Evolutionary conservation across 164 flowering plant species (phyloP).

Genomic region (Warburgia ugandensis): DNA sequence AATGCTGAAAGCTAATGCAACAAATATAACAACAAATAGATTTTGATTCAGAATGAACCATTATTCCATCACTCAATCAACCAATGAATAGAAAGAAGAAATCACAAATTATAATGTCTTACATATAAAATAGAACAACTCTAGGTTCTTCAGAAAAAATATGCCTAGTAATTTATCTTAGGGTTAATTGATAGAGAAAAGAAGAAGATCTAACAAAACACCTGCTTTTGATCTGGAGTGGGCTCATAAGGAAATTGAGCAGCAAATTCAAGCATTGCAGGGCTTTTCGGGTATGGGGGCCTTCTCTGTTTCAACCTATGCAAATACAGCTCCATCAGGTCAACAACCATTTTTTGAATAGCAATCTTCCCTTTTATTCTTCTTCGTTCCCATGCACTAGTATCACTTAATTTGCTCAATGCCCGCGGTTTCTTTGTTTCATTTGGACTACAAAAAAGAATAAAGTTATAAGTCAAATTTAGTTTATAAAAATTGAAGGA

Average conservation of each 20-base stretch:
- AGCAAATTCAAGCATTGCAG: conserved; percentile 50
- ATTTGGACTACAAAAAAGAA: conserved; percentile 59
- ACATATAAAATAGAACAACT: too few relatives aligned
- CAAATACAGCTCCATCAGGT: conserved; percentile 89
- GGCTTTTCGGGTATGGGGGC: conserved; percentile 67
- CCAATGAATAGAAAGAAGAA: too few relatives aligned
- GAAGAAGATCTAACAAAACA: conserved; percentile 7
- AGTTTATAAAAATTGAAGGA: too few relatives aligned
- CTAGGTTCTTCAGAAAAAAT: too few relatives aligned
- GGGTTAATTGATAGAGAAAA: background rate
- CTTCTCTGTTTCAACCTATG: conserved; percentile 83
- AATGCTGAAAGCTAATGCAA: too few relatives aligned
- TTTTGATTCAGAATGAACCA: too few relatives aligned
- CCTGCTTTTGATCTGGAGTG: conserved; percentile 93
- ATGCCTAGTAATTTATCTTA: too few relatives aligned
- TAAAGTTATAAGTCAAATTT: background rate
- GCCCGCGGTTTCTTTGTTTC: conserved; percentile 67
- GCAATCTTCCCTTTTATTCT: conserved; percentile 89
- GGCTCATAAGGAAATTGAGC: conserved; percentile 80
- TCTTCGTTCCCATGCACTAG: conserved; percentile 84
- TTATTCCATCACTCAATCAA: too few relatives aligned
- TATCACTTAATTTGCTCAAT: conserved; percentile 79
- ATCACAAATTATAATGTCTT: too few relatives aligned
- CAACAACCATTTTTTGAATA: conserved; percentile 95
- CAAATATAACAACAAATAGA: too few relatives aligned